Evolutionary conservation across 2,329 filamentous ascomycete genomes (phyloP).

Genomic region (Leptographium procerum): DNA sequence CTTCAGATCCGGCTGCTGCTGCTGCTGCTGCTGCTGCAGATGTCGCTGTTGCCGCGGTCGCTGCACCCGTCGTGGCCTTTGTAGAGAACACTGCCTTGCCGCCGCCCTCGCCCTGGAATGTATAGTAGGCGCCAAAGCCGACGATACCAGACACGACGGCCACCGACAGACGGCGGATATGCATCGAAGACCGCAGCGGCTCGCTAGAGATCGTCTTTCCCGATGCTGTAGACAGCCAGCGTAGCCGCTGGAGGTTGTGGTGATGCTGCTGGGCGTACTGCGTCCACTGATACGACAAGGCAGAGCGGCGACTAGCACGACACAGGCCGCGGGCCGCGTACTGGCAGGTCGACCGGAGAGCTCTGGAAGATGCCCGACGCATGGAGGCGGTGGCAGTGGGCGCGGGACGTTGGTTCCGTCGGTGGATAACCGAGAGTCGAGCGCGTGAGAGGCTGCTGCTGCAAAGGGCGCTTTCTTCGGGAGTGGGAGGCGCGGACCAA

Average conservation of each 20-base stretch:
- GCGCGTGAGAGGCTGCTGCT: too few relatives aligned
- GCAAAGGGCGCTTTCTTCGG: too few relatives aligned
- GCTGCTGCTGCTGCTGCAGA: not conserved
- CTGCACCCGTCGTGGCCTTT: not conserved
- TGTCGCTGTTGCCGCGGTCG: not conserved
- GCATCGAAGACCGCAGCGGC: conserved; percentile 61
- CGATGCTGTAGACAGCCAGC: not conserved
- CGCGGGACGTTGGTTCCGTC: not conserved
- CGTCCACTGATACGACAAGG: not conserved
- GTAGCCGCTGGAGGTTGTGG: conserved; percentile 1
- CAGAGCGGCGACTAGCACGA: conserved; percentile 35
- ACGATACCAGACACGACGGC: conserved; percentile 60
- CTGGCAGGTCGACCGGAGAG: conserved; percentile 57
- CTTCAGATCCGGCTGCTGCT: not conserved
- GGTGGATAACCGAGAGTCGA: not conserved
- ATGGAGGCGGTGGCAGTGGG: conserved; percentile 31
- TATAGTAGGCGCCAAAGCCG: conserved; percentile 68
- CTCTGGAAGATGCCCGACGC: conserved; percentile 61
- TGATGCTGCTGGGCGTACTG: conserved; percentile 8
- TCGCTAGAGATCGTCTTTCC: conserved; percentile 22
- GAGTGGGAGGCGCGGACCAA: too few relatives aligned
- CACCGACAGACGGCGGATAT: conserved; percentile 55
- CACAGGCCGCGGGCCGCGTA: conserved; percentile 48
- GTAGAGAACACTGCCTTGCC: conserved; percentile 5
- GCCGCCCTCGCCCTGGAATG: conserved; percentile 38